These are phyloP conservation scores for Alternaria sp. DNA, from an alignment of 2,329 filamentous ascomycete species.

Conservation along the genomic window DNA sequence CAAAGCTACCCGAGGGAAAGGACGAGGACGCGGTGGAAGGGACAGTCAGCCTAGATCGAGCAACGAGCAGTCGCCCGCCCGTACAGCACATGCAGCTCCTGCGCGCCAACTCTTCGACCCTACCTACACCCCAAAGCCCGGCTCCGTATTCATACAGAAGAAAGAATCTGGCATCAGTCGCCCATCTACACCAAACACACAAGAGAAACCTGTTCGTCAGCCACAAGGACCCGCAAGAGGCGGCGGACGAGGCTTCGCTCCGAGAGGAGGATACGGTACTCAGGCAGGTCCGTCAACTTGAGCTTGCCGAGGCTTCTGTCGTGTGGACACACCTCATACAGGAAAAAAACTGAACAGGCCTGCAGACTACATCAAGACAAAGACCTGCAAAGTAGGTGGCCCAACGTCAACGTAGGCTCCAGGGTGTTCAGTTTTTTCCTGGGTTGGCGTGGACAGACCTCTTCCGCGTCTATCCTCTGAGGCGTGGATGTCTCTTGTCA, in stretches of 20 bases:
- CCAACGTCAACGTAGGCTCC: neutral
- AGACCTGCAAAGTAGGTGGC: neutral
- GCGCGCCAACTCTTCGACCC: constrained; percentile 79
- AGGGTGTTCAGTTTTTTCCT: neutral
- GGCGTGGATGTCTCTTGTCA: neutral
- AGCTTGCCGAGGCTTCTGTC: neutral
- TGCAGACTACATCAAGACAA: neutral
- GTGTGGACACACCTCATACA: neutral
- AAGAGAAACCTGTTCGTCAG: constrained; percentile 73
- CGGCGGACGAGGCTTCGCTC: constrained; percentile 78
- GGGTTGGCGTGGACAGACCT: neutral
- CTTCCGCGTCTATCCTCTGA: neutral
- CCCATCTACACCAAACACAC: constrained; percentile 63
- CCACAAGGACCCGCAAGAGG: constrained; percentile 79
- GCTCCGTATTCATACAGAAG: constrained; percentile 56
- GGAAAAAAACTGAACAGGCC: neutral
- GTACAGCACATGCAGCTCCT: constrained; percentile 22
- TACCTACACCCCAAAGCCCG: constrained; percentile 70
- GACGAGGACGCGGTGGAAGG: constrained; percentile 45
- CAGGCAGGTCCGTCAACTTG: constrained; percentile 27
- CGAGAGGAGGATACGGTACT: constrained; percentile 58
- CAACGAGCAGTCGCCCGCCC: constrained; percentile 46
- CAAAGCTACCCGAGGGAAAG: constrained; percentile 45
- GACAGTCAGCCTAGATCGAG: constrained; percentile 48
- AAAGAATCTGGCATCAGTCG: constrained; percentile 55